Conservation (phyloP, 352 stramenopile genomes). For the Phytopythium aichiense region DNA sequence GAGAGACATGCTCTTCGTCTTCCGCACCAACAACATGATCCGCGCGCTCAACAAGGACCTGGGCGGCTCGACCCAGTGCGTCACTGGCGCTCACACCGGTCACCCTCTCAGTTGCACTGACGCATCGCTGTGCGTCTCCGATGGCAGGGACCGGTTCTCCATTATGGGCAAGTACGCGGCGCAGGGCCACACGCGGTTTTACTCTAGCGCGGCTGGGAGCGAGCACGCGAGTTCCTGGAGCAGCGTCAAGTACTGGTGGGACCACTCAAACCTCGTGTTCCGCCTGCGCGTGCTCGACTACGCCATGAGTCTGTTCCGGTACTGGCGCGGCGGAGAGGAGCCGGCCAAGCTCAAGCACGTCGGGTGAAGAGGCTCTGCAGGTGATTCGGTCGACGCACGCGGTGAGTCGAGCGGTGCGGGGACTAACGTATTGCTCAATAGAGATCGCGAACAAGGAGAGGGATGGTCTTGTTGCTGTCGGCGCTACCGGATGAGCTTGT, state of each 20-base stretch:
- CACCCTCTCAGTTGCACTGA: not conserved
- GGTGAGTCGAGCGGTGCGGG: not conserved
- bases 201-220: conserved; percentile 14
- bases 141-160: conserved; percentile 58
- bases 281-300: conserved; percentile 61
- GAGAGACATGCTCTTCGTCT: conserved; percentile 90
- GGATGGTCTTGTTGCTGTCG: not conserved
- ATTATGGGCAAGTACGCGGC: conserved; percentile 75
- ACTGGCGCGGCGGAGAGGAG: conserved; percentile 18
- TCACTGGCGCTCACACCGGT: not conserved
- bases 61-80: conserved; percentile 64
- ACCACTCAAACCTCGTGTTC: conserved; percentile 63
- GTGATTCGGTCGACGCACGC: not conserved
- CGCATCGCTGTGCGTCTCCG: not conserved
- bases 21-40: conserved; percentile 90
- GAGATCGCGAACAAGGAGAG: not conserved
- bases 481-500: conserved; percentile 40
- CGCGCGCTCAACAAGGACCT: conserved; percentile 87
- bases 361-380: conserved; percentile 8
- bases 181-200: conserved; percentile 49
- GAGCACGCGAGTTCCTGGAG: conserved; percentile 12
- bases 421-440: not conserved
- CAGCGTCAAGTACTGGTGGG: conserved; percentile 46
- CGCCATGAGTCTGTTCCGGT: conserved; percentile 39
- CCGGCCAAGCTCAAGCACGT: conserved; percentile 35